Evolutionary conservation across 148 eudicot species (phyloP).

Genomic region (Fagopyrum tataricum): DNA sequence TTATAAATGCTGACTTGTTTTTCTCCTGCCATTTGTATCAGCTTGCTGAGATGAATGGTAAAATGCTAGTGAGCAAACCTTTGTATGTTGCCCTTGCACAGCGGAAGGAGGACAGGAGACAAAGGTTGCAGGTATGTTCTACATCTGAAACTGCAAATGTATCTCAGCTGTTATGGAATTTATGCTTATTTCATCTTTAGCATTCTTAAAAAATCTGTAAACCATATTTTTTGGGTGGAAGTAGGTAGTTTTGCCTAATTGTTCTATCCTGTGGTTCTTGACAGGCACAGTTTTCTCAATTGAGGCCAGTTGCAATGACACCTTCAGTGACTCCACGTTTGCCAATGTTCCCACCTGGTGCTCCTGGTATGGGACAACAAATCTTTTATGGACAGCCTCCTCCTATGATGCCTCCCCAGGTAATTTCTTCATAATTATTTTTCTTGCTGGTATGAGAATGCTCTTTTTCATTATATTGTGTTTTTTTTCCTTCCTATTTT

Average conservation of each 20-base stretch:
- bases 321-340: conserved; percentile 69
- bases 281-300: conserved; percentile 83
- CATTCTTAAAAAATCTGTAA: background rate
- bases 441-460: conserved; percentile 65
- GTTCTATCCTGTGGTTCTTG: conserved; percentile 6
- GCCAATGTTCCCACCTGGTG: conserved; percentile 89
- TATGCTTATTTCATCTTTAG: background rate
- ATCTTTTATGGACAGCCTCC: conserved; percentile 73
- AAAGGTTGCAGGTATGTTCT: conserved; percentile 58
- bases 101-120: conserved; percentile 89
- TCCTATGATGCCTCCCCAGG: conserved; percentile 77
- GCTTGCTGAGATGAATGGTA: conserved; percentile 87
- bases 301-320: conserved; percentile 73
- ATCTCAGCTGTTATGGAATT: background rate
- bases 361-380: conserved; percentile 83
- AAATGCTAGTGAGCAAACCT: conserved; percentile 74
- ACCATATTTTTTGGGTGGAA: background rate
- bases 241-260: background rate
- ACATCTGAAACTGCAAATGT: background rate
- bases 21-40: conserved; percentile 14
- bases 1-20: background rate
- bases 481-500: background rate
- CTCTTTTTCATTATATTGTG: background rate
- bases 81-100: conserved; percentile 93
- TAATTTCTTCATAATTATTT: conserved; percentile 45